Conservation (phyloP, 2,329 filamentous ascomycete species). For the Penicillium griseofulvum region DNA sequence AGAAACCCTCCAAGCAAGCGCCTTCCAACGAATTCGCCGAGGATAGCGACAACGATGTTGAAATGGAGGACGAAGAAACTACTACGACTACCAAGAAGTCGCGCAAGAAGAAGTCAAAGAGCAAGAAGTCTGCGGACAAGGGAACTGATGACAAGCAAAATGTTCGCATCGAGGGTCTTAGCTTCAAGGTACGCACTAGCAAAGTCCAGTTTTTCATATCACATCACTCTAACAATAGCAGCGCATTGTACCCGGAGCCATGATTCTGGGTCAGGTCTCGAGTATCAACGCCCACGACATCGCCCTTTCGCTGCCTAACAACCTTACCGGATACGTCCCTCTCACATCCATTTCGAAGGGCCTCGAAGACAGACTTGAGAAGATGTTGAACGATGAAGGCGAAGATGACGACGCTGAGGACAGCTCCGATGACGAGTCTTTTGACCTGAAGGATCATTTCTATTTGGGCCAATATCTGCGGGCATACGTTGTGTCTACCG, state of each 20-base stretch:
- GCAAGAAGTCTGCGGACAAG: slow-evolving; percentile 54
- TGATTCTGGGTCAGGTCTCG: slow-evolving; percentile 82
- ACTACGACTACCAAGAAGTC: slow-evolving; percentile 37
- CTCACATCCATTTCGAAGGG: slow-evolving; percentile 86
- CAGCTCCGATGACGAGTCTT: slow-evolving; percentile 52
- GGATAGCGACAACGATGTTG: slow-evolving; percentile 53
- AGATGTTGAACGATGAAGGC: slow-evolving; percentile 58
- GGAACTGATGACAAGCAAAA: slow-evolving; percentile 49
- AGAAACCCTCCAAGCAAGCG: slow-evolving; percentile 45
- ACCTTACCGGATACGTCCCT: slow-evolving; percentile 82
- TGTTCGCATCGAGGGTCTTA: slow-evolving; percentile 80
- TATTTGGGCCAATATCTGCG: slow-evolving; percentile 82
- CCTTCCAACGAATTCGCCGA: slow-evolving; percentile 57
- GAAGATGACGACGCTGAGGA: slow-evolving; percentile 57
- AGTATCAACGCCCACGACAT: slow-evolving; percentile 78
- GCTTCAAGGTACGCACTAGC: slow-evolving; percentile 68
- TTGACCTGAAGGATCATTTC: slow-evolving; percentile 76
- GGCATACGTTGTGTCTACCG: slow-evolving; percentile 75
- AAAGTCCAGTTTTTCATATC: background rate
- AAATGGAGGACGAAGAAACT: slow-evolving; percentile 50
- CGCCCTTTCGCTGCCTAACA: slow-evolving; percentile 83
- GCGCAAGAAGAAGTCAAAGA: slow-evolving; percentile 41
- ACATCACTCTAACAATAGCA: slow-evolving; percentile 45
- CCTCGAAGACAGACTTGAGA: slow-evolving; percentile 73
- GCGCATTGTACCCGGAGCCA: slow-evolving; percentile 79